These are phyloP conservation scores for Jatropha podagrica DNA, from an alignment of 441 rosid species.

Conservation along the genomic window DNA sequence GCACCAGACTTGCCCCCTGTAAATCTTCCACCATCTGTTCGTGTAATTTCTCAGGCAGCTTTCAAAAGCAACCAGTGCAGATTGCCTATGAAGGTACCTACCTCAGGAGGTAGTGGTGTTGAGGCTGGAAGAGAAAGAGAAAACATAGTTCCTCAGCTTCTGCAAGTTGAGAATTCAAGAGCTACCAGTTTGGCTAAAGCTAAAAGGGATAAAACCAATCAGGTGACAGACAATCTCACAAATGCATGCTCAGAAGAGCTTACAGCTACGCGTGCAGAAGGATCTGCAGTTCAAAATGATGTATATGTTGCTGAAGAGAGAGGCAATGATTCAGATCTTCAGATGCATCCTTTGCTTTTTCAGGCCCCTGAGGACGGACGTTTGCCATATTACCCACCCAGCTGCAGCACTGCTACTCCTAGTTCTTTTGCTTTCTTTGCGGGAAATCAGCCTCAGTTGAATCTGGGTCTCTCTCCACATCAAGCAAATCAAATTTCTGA, in stretches of 20 bases:
- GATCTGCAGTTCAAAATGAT: conserved; percentile 46
- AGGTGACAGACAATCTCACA: conserved; percentile 32
- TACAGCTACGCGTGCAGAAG: conserved; percentile 34
- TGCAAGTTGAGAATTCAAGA: conserved; percentile 30
- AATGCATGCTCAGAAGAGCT: conserved; percentile 10
- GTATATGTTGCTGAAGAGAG: conserved; percentile 42
- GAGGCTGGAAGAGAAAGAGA: conserved; percentile 34
- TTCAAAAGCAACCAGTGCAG: conserved; percentile 48
- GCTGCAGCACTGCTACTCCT: conserved; percentile 39
- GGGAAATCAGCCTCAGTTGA: conserved; percentile 74
- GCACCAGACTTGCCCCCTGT: conserved; percentile 95
- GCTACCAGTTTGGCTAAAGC: conserved; percentile 22
- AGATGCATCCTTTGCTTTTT: conserved; percentile 93
- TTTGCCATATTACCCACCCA: conserved; percentile 53
- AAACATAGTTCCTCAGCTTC: conserved; percentile 36
- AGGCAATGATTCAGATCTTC: conserved; percentile 53
- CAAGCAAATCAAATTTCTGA: conserved; percentile 40
- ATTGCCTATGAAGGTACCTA: conserved; percentile 35
- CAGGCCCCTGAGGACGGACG: conserved; percentile 63
- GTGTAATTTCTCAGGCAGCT: conserved; percentile 76
- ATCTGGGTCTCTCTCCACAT: conserved; percentile 69
- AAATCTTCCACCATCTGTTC: conserved; percentile 92
- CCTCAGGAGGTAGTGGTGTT: conserved; percentile 28
- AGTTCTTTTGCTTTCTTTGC: conserved; percentile 74
- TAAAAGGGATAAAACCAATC: conserved; percentile 34